phyloP scores from a whole-genome alignment of 1,284 basidiomycete genomes.

The Salmacisia buchloeana region DNA sequence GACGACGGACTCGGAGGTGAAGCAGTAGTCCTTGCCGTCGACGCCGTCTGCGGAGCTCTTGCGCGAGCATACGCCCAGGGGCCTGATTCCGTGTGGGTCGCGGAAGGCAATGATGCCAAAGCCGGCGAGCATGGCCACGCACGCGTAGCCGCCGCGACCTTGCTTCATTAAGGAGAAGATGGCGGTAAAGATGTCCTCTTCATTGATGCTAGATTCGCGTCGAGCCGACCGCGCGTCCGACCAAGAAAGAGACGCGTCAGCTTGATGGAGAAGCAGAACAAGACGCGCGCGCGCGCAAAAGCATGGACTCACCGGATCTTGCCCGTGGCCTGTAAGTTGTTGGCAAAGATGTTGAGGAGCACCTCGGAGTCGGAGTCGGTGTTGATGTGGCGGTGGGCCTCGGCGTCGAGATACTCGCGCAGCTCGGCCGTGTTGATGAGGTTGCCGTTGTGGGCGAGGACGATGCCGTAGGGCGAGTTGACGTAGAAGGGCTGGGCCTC shows the following conservation, averaged over 20 bases:
- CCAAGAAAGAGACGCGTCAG: no score
- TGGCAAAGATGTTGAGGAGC: conserved; percentile 92
- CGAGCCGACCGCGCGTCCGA: neutral
- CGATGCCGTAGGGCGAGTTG: conserved; percentile 97
- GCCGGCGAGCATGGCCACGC: conserved; percentile 95
- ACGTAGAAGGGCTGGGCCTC: conserved; percentile 99
- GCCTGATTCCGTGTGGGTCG: conserved; percentile 97
- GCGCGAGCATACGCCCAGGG: conserved; percentile 56
- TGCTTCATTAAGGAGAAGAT: conserved; percentile 82
- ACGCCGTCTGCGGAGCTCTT: conserved; percentile 10
- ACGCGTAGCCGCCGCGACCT: conserved; percentile 88
- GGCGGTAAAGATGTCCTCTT: conserved; percentile 97
- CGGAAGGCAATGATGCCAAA: conserved; percentile 98
- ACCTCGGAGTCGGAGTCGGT: conserved; percentile 97
- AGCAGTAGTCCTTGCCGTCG: conserved; percentile 55
- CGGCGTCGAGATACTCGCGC: conserved; percentile 87
- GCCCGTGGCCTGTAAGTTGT: conserved; percentile 95
- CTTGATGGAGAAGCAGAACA: no score
- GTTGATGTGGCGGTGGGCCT: conserved; percentile 97
- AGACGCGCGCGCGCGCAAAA: neutral
- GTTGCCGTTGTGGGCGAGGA: conserved; percentile 98
- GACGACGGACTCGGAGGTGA: conserved; percentile 92
- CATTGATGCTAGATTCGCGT: conserved; percentile 65
- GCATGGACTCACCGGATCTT: conserved; percentile 75
- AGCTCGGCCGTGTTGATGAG: conserved; percentile 86